phyloP scores from a whole-genome alignment of 208 protist species.

The Novymonas esmeraldas region DNA sequence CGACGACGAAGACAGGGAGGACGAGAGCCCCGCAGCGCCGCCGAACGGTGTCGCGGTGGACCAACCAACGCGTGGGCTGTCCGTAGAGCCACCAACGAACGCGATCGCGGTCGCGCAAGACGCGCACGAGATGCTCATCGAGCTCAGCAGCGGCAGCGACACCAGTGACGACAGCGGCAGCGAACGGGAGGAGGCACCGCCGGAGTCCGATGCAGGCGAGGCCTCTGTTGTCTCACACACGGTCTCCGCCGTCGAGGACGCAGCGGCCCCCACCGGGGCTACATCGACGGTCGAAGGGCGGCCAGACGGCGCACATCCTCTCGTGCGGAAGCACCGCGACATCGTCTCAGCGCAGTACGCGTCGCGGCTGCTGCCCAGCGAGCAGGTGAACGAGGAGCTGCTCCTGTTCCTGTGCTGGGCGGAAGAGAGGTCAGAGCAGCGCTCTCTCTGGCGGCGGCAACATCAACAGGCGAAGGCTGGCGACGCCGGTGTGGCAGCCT shows the following conservation, averaged over 20 bases:
- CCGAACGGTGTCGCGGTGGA: too few relatives aligned
- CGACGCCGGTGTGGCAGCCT: background rate
- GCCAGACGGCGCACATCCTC: too few relatives aligned
- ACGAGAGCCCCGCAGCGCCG: too few relatives aligned
- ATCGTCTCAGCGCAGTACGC: conserved; percentile 19
- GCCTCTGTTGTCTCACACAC: too few relatives aligned
- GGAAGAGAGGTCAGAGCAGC: conserved; percentile 20
- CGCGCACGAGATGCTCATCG: conserved; percentile 20
- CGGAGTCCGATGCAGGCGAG: too few relatives aligned
- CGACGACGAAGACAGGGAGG: too few relatives aligned
- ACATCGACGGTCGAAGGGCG: too few relatives aligned
- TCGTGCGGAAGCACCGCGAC: conserved; percentile 20
- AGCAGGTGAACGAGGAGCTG: conserved; percentile 21
- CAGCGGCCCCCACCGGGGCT: background rate
- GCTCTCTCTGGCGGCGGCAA: background rate
- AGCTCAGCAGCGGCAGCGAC: conserved; percentile 14
- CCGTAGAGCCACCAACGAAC: too few relatives aligned
- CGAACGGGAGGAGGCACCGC: background rate
- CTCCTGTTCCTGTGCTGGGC: conserved; percentile 33
- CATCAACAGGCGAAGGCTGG: too few relatives aligned
- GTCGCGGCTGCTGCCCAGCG: conserved; percentile 12
- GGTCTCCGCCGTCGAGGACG: background rate
- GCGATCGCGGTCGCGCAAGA: background rate
- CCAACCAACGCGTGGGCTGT: too few relatives aligned
- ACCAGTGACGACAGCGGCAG: background rate